These are phyloP conservation scores for Podospora pseudoanserina DNA, from an alignment of 495 filamentous ascomycete species.

Conservation along the genomic window DNA sequence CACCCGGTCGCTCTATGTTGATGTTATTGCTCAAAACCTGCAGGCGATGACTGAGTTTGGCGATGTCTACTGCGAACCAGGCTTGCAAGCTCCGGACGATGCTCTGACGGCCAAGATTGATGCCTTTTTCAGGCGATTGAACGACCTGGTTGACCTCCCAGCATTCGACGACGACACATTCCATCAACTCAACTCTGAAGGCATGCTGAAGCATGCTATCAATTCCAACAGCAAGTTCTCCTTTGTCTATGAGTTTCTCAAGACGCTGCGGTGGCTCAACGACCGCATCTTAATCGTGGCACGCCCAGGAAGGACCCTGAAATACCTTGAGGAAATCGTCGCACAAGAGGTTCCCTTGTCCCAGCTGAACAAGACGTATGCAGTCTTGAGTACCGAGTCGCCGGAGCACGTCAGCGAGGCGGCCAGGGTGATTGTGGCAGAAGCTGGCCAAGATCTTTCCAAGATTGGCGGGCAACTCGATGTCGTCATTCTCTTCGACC, in stretches of 20 bases:
- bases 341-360: not conserved
- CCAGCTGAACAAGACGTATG: constrained; percentile 25
- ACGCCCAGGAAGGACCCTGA: constrained; percentile 34
- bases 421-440: constrained; percentile 22
- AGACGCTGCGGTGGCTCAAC: constrained; percentile 28
- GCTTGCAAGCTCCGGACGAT: constrained; percentile 25
- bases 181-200: constrained; percentile 24
- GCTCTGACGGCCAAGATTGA: constrained; percentile 34
- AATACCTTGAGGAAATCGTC: constrained; percentile 40
- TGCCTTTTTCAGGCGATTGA: constrained; percentile 35
- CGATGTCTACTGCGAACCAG: constrained; percentile 24
- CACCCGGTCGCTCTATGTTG: constrained; percentile 39
- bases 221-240: constrained; percentile 45
- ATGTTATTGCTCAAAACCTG: constrained; percentile 35
- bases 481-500: constrained; percentile 42
- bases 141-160: constrained; percentile 43
- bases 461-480: constrained; percentile 25
- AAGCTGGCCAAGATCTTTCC: constrained; percentile 22
- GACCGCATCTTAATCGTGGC: constrained; percentile 41
- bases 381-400: constrained; percentile 16
- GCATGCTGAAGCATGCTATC: constrained; percentile 37
- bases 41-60: constrained; percentile 34
- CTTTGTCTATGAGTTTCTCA: constrained; percentile 44
- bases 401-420: constrained; percentile 1
- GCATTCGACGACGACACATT: constrained; percentile 34